These are phyloP conservation scores for Scheffersomyces ergatensis DNA, from an alignment of 805 yeast genomes.

Conservation along the genomic window DNA sequence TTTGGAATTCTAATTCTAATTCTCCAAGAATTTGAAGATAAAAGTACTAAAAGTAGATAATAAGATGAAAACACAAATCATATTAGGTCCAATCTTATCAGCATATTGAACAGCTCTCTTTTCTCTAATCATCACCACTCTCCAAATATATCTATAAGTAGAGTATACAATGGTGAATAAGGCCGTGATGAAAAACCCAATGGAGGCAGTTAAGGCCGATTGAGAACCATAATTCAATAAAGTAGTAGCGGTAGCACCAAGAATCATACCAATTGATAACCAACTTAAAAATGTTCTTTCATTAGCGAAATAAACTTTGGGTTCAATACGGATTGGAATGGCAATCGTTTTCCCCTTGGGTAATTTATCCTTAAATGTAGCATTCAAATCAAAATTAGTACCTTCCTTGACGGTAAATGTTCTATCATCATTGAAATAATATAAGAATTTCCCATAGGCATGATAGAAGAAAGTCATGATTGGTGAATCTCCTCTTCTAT, in stretches of 20 bases:
- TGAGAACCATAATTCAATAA: conserved; percentile 80
- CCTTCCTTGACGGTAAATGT: conserved; percentile 44
- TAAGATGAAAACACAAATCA: conserved; percentile 73
- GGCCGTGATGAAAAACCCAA: conserved; percentile 84
- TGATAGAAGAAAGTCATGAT: conserved; percentile 28
- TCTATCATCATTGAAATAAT: conserved; percentile 44
- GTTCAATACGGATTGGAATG: conserved; percentile 95
- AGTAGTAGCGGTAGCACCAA: conserved; percentile 87
- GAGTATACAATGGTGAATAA: conserved; percentile 72
- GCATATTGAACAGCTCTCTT: conserved; percentile 83
- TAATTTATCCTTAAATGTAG: conserved; percentile 52
- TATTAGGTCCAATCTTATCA: conserved; percentile 83
- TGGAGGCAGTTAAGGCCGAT: conserved; percentile 72
- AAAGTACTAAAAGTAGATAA: conserved; percentile 65
- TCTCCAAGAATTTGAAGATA: conserved; percentile 46
- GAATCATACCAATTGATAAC: conserved; percentile 85
- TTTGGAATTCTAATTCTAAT: conserved; percentile 2
- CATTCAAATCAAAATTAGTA: conserved; percentile 42
- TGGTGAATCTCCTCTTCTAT: conserved; percentile 26
- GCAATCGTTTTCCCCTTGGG: conserved; percentile 89
- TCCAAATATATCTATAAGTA: conserved; percentile 69
- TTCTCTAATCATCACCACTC: conserved; percentile 78
- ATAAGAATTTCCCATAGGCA: conserved; percentile 34
- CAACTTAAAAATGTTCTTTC: conserved; percentile 93
- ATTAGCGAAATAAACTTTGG: conserved; percentile 98